These are phyloP conservation scores for Dryadomyces quercivorus DNA, from an alignment of 2,329 filamentous ascomycete species.

Conservation along the genomic window DNA sequence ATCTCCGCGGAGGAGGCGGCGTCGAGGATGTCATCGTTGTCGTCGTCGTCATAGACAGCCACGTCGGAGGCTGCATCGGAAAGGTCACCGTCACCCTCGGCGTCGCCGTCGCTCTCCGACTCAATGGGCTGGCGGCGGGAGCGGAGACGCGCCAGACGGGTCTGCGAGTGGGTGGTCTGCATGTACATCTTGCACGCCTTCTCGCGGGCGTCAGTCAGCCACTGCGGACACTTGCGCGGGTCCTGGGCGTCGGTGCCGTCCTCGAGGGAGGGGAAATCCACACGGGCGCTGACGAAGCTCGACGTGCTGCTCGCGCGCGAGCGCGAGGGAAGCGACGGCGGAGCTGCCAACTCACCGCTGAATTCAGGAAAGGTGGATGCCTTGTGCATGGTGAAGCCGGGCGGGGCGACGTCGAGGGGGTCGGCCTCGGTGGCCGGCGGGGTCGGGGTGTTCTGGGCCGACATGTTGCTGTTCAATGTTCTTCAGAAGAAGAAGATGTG, in stretches of 20 bases:
- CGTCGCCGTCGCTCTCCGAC: background rate
- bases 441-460: too few species aligned
- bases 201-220: background rate
- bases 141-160: background rate
- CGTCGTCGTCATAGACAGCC: background rate
- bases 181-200: conserved; percentile 3
- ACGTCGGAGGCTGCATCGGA: too few species aligned
- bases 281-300: background rate
- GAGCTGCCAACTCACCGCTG: too few species aligned
- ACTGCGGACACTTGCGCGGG: background rate
- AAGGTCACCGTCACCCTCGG: background rate
- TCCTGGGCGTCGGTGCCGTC: background rate
- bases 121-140: background rate
- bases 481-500: background rate
- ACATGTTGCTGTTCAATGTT: background rate
- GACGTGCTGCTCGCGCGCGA: too few species aligned
- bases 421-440: too few species aligned
- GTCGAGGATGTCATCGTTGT: background rate
- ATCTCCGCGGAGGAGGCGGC: background rate
- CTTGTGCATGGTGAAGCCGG: too few species aligned
- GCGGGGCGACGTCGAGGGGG: too few species aligned
- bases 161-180: background rate
- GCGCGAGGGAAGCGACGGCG: too few species aligned
- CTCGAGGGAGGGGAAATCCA: background rate
- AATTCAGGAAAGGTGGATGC: too few species aligned